Base-by-base conservation (phyloP, 306 rosid species). In the Rosa multiflora region DNA sequence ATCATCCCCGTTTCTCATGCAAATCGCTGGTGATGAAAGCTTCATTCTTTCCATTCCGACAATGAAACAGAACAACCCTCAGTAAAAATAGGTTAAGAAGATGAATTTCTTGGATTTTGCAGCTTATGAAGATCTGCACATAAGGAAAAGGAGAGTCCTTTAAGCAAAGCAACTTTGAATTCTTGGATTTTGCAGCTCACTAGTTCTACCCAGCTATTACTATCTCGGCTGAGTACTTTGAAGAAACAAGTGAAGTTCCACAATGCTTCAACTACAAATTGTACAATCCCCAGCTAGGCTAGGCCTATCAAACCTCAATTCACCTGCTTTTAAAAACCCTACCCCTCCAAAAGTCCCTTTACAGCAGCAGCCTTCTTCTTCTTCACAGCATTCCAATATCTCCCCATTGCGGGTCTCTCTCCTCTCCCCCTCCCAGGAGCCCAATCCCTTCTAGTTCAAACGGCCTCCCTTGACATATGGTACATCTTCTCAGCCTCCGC, bases 371-470 rank as follows among this genome's bases (percentile, higher is more conserved):
- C 15, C 66, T 59, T 59, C 67, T 56, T 29, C 68, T 43, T 5
- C 46, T 0, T 68, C 87, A 47, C 92, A 81, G 77, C 91, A 82
- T 62, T 76, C 76, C 73, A 55, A 13, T 77, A 74, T 29, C 39
- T 86, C 92, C 7, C 75, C 85, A 6, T 86, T 90, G 11, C 92
- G 91, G 15, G 90, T 92, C 56, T 88, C 97, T 63, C 97, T 92
- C 68, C 93, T 94, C 73, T 91, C 97, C 97, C 99, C 1, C 97
- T 92, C 52, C 95, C 95, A 5, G 78, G 97, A 85, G 97, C 95
- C 7, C 97, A 92, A 76, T 86, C 97, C 73, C 91, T 92, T 72
- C 97, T 94, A 58, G 70, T 46, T n/a, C 97, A 94, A 82, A 94
- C 91, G 98, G 91, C 97, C 40, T 79, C 94, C 49, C 88, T 90